A percentile compares a stretch with the other conserved stretches of the same genome.
Conservation (phyloP, 768 basidiomycete genomes). For the Hortiboletus flavorubellus region DNA sequence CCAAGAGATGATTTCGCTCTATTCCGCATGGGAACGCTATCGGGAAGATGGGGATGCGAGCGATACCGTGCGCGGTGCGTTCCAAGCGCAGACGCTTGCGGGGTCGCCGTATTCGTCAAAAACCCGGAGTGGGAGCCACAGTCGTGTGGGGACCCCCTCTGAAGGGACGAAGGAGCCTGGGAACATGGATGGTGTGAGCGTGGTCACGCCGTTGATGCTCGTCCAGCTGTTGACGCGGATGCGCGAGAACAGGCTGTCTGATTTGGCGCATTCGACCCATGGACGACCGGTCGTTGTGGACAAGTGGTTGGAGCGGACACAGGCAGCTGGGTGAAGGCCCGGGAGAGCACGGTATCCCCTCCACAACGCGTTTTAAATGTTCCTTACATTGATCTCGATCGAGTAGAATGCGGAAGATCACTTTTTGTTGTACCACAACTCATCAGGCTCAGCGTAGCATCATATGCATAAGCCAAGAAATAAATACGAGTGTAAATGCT, state of each 20-base stretch:
- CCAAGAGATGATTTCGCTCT: constrained; percentile 88
- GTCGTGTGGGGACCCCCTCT: constrained; percentile 29
- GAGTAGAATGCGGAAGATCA: not conserved
- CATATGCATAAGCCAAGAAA: not conserved
- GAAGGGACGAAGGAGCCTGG: constrained; percentile 20
- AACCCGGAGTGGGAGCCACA: constrained; percentile 24
- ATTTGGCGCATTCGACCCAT: constrained; percentile 48
- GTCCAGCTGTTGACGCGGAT: constrained; percentile 57
- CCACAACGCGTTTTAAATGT: not conserved
- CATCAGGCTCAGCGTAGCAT: not conserved
- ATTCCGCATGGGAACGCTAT: constrained; percentile 86
- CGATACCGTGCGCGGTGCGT: constrained; percentile 16
- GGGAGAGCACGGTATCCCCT: not conserved
- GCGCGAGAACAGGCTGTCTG: constrained; percentile 61
- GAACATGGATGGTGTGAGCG: constrained; percentile 9
- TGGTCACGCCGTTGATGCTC: constrained; percentile 59
- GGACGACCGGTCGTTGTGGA: constrained; percentile 58
- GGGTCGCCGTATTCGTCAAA: constrained; percentile 22
- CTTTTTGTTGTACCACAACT: not conserved
- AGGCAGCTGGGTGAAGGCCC: constrained; percentile 48
- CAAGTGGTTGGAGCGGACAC: constrained; percentile 70
- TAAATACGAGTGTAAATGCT: not conserved
- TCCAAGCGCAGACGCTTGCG: constrained; percentile 13
- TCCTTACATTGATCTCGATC: not conserved
- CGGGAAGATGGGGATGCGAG: constrained; percentile 55